Conservation (phyloP, 2,329 filamentous ascomycete genomes). For the Atkinsonella hypoxylon region DNA sequence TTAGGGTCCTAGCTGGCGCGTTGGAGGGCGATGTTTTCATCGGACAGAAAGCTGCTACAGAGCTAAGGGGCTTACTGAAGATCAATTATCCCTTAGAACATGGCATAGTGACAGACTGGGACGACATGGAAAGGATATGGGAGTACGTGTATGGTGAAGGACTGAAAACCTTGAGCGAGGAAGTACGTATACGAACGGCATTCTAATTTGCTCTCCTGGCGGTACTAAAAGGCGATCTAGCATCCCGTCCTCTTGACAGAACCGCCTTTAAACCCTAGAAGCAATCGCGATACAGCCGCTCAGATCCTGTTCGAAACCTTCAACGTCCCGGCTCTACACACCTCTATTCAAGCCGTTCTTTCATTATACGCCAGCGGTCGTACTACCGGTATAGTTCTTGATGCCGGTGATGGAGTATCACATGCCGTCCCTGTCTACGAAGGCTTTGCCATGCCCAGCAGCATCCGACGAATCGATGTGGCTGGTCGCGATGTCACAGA, state of each 20-base stretch:
- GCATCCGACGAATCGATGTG: slow-evolving; percentile 90
- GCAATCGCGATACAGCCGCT: slow-evolving; percentile 90
- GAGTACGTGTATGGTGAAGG: slow-evolving; percentile 95
- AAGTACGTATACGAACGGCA: slow-evolving; percentile 40
- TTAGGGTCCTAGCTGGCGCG: slow-evolving; percentile 88
- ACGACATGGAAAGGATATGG: slow-evolving; percentile 99
- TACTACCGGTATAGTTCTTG: slow-evolving; percentile 90
- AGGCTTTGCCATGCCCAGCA: slow-evolving; percentile 91
- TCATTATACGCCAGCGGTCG: slow-evolving; percentile 92
- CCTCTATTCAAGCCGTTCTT: slow-evolving; percentile 91
- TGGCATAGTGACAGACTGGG: slow-evolving; percentile 98
- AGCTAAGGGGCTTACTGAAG: slow-evolving; percentile 85
- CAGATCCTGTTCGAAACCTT: slow-evolving; percentile 98
- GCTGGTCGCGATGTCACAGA: slow-evolving; percentile 94
- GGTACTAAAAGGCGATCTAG: slow-evolving; percentile 28
- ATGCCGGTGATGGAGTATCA: slow-evolving; percentile 91
- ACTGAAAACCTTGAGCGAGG: slow-evolving; percentile 91
- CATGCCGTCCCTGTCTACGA: slow-evolving; percentile 97
- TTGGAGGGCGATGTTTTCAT: slow-evolving; percentile 97
- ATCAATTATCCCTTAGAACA: slow-evolving; percentile 94
- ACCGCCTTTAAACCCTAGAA: slow-evolving; percentile 85
- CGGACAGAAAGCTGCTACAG: slow-evolving; percentile 74
- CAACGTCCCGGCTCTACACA: slow-evolving; percentile 93
- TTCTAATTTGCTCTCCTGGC: neutral
- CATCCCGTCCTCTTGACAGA: slow-evolving; percentile 95